phyloP scores from a whole-genome alignment of 202 grass and related monocot genomes.

The Cymbopogon flexuosus region DNA sequence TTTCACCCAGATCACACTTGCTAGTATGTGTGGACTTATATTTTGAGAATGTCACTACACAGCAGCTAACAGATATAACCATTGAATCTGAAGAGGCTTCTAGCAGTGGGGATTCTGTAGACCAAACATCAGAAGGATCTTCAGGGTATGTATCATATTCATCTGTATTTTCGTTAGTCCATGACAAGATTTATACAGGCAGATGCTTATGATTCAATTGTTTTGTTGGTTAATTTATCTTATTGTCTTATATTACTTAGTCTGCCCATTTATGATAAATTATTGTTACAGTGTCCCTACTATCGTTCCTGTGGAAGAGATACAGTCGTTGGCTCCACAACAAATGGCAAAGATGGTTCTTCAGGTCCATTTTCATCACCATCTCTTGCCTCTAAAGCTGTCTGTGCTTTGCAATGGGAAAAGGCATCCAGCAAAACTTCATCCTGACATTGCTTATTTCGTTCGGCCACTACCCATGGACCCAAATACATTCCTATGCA shows the following conservation, averaged over 20 bases:
- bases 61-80: slow-evolving; percentile 53
- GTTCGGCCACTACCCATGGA: slow-evolving; percentile 62
- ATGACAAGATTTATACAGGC: neutral
- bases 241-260: slow-evolving; percentile 3
- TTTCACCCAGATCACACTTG: slow-evolving; percentile 52
- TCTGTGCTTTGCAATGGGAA: slow-evolving; percentile 75
- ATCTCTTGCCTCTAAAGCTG: slow-evolving; percentile 81
- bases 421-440: slow-evolving; percentile 62
- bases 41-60: slow-evolving; percentile 62
- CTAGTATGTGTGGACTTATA: slow-evolving; percentile 67
- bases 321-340: slow-evolving; percentile 57
- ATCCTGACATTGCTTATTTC: slow-evolving; percentile 89
- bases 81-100: slow-evolving; percentile 67
- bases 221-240: slow-evolving; percentile 20
- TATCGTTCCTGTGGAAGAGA: slow-evolving; percentile 55
- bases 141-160: slow-evolving; percentile 47
- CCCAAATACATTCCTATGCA: slow-evolving; percentile 60
- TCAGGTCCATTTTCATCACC: slow-evolving; percentile 77
- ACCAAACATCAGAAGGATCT: slow-evolving; percentile 49
- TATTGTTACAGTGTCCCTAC: slow-evolving; percentile 40
- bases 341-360: slow-evolving; percentile 63
- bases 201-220: neutral
- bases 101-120: slow-evolving; percentile 32
- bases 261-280: slow-evolving; percentile 28
- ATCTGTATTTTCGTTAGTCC: slow-evolving; percentile 3